phyloP scores from a whole-genome alignment of 2,329 filamentous ascomycete genomes.

The Hypomyces perniciosus region DNA sequence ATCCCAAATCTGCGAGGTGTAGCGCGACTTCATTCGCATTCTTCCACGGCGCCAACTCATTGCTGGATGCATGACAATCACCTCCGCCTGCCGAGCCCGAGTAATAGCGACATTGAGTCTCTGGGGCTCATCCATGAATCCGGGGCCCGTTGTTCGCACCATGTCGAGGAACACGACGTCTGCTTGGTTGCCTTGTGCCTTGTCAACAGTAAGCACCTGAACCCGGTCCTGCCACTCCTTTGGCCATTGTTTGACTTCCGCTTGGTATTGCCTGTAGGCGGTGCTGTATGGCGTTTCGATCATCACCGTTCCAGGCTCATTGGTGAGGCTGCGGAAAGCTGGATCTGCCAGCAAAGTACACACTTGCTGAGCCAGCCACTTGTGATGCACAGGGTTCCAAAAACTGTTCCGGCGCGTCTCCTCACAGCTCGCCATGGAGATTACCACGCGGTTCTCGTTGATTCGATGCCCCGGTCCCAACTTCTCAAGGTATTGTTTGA shows the following conservation, averaged over 20 bases:
- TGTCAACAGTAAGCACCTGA: slow-evolving; percentile 39
- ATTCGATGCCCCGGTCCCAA: slow-evolving; percentile 17
- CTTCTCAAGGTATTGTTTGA: slow-evolving; percentile 25
- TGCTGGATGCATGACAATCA: slow-evolving; percentile 37
- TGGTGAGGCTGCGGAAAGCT: slow-evolving; percentile 26
- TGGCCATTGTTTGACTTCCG: slow-evolving; percentile 23
- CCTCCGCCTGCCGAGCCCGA: slow-evolving; percentile 38
- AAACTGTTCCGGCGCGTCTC: slow-evolving; percentile 28
- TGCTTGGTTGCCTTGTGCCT: slow-evolving; percentile 41
- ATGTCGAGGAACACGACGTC: slow-evolving; percentile 44
- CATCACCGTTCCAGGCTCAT: slow-evolving; percentile 33
- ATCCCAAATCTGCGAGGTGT: slow-evolving; percentile 26
- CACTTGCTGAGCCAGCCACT: slow-evolving; percentile 31
- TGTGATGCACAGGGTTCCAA: slow-evolving; percentile 34
- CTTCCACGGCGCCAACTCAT: slow-evolving; percentile 25
- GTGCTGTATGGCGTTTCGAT: slow-evolving; percentile 40
- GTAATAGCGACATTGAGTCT: slow-evolving; percentile 42
- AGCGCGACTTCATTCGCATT: slow-evolving; percentile 17
- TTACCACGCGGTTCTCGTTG: slow-evolving; percentile 32
- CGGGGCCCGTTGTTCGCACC: slow-evolving; percentile 33
- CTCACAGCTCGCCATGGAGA: slow-evolving; percentile 27
- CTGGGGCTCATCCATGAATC: slow-evolving; percentile 39
- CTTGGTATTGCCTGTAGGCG: slow-evolving; percentile 30
- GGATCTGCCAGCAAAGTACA: slow-evolving; percentile 25
- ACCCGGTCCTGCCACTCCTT: slow-evolving; percentile 26